Base-by-base conservation (phyloP, 2,329 filamentous ascomycete genomes). In the Pseudocercospora ulei region DNA sequence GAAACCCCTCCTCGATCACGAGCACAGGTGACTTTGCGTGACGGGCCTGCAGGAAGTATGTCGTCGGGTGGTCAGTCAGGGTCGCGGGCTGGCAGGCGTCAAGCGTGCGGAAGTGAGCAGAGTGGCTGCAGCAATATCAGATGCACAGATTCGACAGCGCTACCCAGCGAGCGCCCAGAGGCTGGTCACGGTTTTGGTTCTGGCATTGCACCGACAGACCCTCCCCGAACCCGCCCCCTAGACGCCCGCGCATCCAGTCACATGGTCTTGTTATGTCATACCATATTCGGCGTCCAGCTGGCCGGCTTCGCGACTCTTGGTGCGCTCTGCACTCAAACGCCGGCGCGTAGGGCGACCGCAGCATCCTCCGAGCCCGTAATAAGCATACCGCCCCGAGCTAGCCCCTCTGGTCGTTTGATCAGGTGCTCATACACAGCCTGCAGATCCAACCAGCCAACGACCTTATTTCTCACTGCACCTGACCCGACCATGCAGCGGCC, bases 1-100 rank as follows among this genome's bases (percentile, higher is more conserved):
- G 30, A 33, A 33, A 19, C 30, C 30, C 30, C 30, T 33, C 30
- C 18, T 33, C 30, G 30, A 33, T 33, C 30, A 33, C 30, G 30
- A 33, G 30, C 30, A 33, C 30, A 33, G 30, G 13, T 13, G 13
- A 16, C n/a, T 11, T 11, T 33, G 18, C 30, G 8, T 11, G 30
- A 20, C 30, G 18, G 28, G 11, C 6, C 14, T 17, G 11, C 18
- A 22, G 14, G 19, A 30, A 18, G 28, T 29, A 14, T 14, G 12
- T 12, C 17, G 6, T 29, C 27, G 14, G 27, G 27, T 14, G 14
- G 27, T n/a, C n/a, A n/a, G n/a, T n/a, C n/a, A 12, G 11, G 34
- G 23, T 12, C 7, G 34, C 20, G 22, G 33, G n/a, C 33, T 36
- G 7, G 23, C 17, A 14, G 26, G n/a, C 24, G 24, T n/a, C n/a